phyloP scores from a whole-genome alignment of 2,329 filamentous ascomycete species.

The Cryphonectria japonica region DNA sequence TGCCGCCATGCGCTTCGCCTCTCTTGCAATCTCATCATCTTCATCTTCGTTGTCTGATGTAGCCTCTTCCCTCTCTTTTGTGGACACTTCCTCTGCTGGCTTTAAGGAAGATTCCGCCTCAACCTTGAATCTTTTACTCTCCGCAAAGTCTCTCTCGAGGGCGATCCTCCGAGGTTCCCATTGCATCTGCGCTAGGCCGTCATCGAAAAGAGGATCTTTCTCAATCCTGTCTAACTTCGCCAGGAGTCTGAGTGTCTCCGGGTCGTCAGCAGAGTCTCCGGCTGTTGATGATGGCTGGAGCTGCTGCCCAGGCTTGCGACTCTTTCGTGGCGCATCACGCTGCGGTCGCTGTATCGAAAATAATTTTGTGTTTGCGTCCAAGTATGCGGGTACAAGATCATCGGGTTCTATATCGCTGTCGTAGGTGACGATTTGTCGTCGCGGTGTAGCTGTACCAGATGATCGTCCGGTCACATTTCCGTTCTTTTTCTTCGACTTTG shows the following conservation, averaged over 20 bases:
- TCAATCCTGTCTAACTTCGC: slow-evolving; percentile 79
- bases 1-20: slow-evolving; percentile 62
- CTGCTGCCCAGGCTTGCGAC: slow-evolving; percentile 37
- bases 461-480: slow-evolving; percentile 35
- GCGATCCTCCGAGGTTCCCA: slow-evolving; percentile 65
- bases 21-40: slow-evolving; percentile 54
- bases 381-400: slow-evolving; percentile 73
- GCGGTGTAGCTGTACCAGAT: slow-evolving; percentile 40
- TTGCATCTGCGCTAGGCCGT: slow-evolving; percentile 62
- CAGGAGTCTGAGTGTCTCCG: slow-evolving; percentile 66
- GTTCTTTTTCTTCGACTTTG: slow-evolving; percentile 41
- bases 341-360: slow-evolving; percentile 62
- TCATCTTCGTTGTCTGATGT: slow-evolving; percentile 36
- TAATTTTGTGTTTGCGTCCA: slow-evolving; percentile 73
- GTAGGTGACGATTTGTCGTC: slow-evolving; percentile 53
- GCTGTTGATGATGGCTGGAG: slow-evolving; percentile 22
- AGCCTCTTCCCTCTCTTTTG: slow-evolving; percentile 29
- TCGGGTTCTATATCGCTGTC: slow-evolving; percentile 77
- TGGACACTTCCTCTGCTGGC: slow-evolving; percentile 33
- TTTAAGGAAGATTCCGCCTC: slow-evolving; percentile 38
- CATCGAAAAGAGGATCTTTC: slow-evolving; percentile 76
- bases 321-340: slow-evolving; percentile 47
- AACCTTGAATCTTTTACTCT: slow-evolving; percentile 47
- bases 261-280: slow-evolving; percentile 37
- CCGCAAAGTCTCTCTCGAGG: slow-evolving; percentile 65